Percentiles rank a stretch among this genome's conserved stretches.
These are phyloP conservation scores for Kockovaella imperatae DNA, from an alignment of 768 basidiomycete species.

Conservation along the genomic window DNA sequence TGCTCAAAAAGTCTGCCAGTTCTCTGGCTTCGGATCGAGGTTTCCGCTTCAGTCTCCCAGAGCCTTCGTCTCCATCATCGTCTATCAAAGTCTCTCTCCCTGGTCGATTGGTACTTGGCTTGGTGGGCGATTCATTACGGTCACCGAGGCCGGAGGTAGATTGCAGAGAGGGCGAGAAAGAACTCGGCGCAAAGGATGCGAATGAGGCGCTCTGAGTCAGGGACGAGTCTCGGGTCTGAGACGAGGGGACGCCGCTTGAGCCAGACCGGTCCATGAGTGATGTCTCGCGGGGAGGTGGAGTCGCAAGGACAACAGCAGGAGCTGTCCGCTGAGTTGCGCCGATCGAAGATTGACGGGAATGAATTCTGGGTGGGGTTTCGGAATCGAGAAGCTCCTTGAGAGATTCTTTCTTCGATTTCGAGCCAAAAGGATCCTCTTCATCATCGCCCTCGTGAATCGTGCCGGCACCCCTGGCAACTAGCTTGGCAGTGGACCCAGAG, in stretches of 20 bases:
- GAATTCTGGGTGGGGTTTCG: not conserved
- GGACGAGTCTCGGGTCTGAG: too few relatives aligned
- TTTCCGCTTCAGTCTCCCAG: not conserved
- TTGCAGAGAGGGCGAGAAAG: too few relatives aligned
- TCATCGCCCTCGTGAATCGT: conserved; percentile 22
- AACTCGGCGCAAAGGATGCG: too few relatives aligned
- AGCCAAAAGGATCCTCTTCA: not conserved
- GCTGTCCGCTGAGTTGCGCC: conserved; percentile 13
- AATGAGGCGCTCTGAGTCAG: too few relatives aligned
- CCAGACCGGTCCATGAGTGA: too few relatives aligned
- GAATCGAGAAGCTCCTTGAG: conserved; percentile 29
- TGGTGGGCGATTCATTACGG: too few relatives aligned
- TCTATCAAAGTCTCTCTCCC: conserved; percentile 2
- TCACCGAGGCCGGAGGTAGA: too few relatives aligned
- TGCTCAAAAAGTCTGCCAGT: conserved; percentile 35
- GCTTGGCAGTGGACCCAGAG: conserved; percentile 1
- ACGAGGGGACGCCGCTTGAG: too few relatives aligned
- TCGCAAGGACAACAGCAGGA: conserved; percentile 31
- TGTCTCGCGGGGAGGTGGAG: conserved; percentile 32
- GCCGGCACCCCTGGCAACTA: conserved; percentile 8
- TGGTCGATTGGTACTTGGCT: not conserved
- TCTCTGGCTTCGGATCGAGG: conserved; percentile 28
- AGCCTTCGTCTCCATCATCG: conserved; percentile 8
- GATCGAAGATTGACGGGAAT: not conserved
- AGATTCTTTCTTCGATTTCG: conserved; percentile 15